Evolutionary conservation across 306 rosid species (phyloP).

Genomic region (Arachis stenosperma): DNA sequence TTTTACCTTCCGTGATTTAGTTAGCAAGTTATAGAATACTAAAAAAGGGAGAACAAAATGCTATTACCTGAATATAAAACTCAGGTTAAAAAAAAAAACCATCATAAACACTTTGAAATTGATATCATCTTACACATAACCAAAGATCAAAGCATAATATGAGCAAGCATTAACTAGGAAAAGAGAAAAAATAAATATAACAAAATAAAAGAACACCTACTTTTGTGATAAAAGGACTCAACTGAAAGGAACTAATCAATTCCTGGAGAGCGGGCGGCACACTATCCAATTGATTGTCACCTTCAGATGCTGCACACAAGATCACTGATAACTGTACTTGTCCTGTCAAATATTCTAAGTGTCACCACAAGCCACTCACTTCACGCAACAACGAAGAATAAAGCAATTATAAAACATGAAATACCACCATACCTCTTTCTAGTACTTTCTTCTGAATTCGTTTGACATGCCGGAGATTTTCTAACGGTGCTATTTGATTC

Average conservation of each 20-base stretch:
- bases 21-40: not conserved
- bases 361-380: conserved; percentile 36
- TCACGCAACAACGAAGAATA: not conserved
- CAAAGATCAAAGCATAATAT: conserved; percentile 19
- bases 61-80: not conserved
- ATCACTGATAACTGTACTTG: conserved; percentile 60
- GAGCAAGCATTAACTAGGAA: conserved; percentile 18
- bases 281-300: conserved; percentile 51
- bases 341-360: conserved; percentile 54
- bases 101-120: conserved; percentile 9
- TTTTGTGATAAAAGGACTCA: conserved; percentile 87
- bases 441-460: conserved; percentile 71
- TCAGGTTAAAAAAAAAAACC: not conserved
- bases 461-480: conserved; percentile 74
- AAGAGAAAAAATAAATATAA: not conserved
- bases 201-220: conserved; percentile 62
- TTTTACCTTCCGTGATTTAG: not conserved
- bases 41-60: not conserved
- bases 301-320: conserved; percentile 66
- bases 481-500: conserved; percentile 69
- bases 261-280: conserved; percentile 58
- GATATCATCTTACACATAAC: conserved; percentile 21
- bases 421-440: conserved; percentile 52
- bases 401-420: conserved; percentile 5
- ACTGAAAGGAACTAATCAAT: conserved; percentile 65